Percentiles rank a stretch among this genome's conserved stretches.
Evolutionary conservation across 495 filamentous ascomycete species (phyloP).

Genomic region (Copromyces sp.): DNA sequence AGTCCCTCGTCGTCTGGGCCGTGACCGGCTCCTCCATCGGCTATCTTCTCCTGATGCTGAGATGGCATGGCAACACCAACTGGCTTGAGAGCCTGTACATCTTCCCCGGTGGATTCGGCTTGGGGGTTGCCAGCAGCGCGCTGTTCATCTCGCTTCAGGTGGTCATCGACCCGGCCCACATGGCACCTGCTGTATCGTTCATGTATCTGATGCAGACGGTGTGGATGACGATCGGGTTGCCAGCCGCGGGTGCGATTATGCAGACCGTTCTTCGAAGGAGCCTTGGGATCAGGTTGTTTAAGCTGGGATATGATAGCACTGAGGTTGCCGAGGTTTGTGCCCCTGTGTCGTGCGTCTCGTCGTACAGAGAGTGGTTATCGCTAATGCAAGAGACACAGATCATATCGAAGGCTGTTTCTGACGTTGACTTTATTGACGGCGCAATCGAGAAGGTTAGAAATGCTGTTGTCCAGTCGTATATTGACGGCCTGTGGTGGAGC

Average conservation of each 20-base stretch:
- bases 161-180: slow-evolving; percentile 38
- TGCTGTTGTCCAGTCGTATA: slow-evolving; percentile 25
- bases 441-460: slow-evolving; percentile 23
- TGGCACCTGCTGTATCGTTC: slow-evolving; percentile 45
- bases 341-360: not conserved
- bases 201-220: slow-evolving; percentile 43
- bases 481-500: slow-evolving; percentile 30
- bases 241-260: slow-evolving; percentile 37
- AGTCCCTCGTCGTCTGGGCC: slow-evolving; percentile 41
- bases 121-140: slow-evolving; percentile 41
- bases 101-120: slow-evolving; percentile 45
- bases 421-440: slow-evolving; percentile 42
- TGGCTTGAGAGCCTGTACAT: slow-evolving; percentile 55
- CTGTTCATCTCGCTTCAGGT: slow-evolving; percentile 49
- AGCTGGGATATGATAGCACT: slow-evolving; percentile 12
- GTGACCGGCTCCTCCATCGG: slow-evolving; percentile 37
- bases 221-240: slow-evolving; percentile 43
- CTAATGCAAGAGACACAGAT: slow-evolving; percentile 14
- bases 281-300: slow-evolving; percentile 13
- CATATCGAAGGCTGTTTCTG: slow-evolving; percentile 29
- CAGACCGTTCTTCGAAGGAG: slow-evolving; percentile 16
- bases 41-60: slow-evolving; percentile 46
- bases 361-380: not conserved
- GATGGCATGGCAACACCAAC: slow-evolving; percentile 54
- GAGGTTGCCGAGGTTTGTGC: slow-evolving; percentile 18